These are phyloP conservation scores for Auriculariales sp. DNA, from an alignment of 768 basidiomycete genomes.

Conservation along the genomic window DNA sequence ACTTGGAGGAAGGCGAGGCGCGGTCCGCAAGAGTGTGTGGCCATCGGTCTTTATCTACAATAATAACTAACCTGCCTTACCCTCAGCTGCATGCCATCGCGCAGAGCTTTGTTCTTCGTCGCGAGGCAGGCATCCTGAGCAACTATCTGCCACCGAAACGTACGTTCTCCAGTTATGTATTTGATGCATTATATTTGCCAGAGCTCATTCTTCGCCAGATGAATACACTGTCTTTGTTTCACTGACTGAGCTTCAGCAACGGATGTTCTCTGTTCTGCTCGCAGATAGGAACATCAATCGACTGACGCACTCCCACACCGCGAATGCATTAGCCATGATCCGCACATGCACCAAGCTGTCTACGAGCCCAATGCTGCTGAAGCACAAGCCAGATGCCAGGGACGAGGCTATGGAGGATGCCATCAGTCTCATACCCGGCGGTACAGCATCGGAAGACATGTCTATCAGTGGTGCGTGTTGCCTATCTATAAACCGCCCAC, in stretches of 20 bases:
- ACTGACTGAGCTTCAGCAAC: slow-evolving; percentile 70
- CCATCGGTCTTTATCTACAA: background rate
- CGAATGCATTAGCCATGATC: slow-evolving; percentile 68
- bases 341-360: slow-evolving; percentile 76
- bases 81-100: slow-evolving; percentile 54
- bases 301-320: slow-evolving; percentile 54
- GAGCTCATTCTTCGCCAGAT: slow-evolving; percentile 29
- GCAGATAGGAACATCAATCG: slow-evolving; percentile 53
- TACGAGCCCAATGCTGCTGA: slow-evolving; percentile 75
- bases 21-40: slow-evolving; percentile 54
- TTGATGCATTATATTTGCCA: background rate
- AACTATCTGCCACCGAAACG: slow-evolving; percentile 86
- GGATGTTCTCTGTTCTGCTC: slow-evolving; percentile 66
- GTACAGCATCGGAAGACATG: slow-evolving; percentile 51
- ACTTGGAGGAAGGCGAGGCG: slow-evolving; percentile 63
- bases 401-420: slow-evolving; percentile 40
- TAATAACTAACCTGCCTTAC: background rate
- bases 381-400: slow-evolving; percentile 23
- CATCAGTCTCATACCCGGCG: slow-evolving; percentile 42
- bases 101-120: slow-evolving; percentile 78
- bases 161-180: slow-evolving; percentile 21
- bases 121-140: slow-evolving; percentile 70
- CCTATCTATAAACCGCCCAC: background rate
- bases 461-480: slow-evolving; percentile 54
- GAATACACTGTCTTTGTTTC: slow-evolving; percentile 98